These are phyloP conservation scores for Trametes punicea DNA, from an alignment of 768 basidiomycete genomes.

Conservation along the genomic window DNA sequence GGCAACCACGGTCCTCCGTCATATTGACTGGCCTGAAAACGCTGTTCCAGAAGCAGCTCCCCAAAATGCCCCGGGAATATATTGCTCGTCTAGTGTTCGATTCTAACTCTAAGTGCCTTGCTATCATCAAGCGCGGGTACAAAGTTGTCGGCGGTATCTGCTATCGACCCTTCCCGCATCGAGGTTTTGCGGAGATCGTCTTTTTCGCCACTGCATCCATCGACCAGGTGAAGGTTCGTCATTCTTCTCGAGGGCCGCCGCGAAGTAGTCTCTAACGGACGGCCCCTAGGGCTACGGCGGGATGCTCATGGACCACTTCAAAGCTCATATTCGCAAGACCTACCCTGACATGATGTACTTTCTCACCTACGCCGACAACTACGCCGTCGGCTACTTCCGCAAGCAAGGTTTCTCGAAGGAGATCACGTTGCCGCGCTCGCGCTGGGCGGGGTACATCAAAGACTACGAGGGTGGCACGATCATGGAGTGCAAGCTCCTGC, in stretches of 20 bases:
- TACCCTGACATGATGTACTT: slow-evolving; percentile 92
- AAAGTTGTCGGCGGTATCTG: slow-evolving; percentile 98
- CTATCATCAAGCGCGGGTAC: slow-evolving; percentile 91
- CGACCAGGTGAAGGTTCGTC: slow-evolving; percentile 90
- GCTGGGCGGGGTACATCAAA: slow-evolving; percentile 99
- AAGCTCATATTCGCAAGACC: slow-evolving; percentile 80
- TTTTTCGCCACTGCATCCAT: slow-evolving; percentile 97
- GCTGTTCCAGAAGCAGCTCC: slow-evolving; percentile 94
- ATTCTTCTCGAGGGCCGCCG: background rate
- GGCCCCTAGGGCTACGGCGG: slow-evolving; percentile 84
- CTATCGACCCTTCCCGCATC: slow-evolving; percentile 91
- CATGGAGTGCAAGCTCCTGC: slow-evolving; percentile 98
- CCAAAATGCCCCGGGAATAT: slow-evolving; percentile 99
- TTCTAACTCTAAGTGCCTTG: slow-evolving; percentile 85
- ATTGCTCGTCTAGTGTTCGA: slow-evolving; percentile 96
- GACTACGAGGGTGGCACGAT: slow-evolving; percentile 99
- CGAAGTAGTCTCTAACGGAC: background rate
- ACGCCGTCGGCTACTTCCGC: slow-evolving; percentile 98
- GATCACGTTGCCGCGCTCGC: slow-evolving; percentile 83
- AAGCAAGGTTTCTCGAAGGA: slow-evolving; percentile 99
- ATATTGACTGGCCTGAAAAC: slow-evolving; percentile 95
- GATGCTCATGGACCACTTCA: slow-evolving; percentile 98
- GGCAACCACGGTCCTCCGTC: slow-evolving; percentile 68
- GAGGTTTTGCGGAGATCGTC: slow-evolving; percentile 96
- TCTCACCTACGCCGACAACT: slow-evolving; percentile 98